Percentiles rank a stretch among this genome's conserved stretches.
These are phyloP conservation scores for Candida ovalis DNA, from an alignment of 805 yeast species.

Conservation along the genomic window DNA sequence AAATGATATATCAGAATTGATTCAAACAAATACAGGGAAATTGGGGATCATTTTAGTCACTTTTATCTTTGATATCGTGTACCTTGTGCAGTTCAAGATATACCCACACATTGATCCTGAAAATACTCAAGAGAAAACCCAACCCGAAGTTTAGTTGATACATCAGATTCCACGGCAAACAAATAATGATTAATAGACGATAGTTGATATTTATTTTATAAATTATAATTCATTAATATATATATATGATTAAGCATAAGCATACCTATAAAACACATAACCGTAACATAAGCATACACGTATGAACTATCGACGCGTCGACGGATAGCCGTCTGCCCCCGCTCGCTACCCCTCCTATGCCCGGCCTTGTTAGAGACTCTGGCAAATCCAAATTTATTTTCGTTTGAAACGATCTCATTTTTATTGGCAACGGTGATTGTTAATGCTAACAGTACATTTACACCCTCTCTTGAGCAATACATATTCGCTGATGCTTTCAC, in stretches of 20 bases:
- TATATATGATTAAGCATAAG: too few species aligned
- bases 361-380: too few species aligned
- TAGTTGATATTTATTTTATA: too few species aligned
- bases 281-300: too few species aligned
- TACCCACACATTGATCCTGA: constrained; percentile 9
- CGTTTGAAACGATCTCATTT: too few species aligned
- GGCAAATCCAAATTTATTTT: too few species aligned
- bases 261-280: too few species aligned
- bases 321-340: too few species aligned
- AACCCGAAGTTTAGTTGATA: background rate
- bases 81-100: constrained; percentile 24
- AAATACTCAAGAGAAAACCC: background rate
- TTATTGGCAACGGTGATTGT: too few species aligned
- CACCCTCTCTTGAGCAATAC: background rate
- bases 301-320: too few species aligned
- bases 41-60: constrained; percentile 38
- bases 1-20: constrained; percentile 16
- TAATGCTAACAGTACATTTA: background rate
- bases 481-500: background rate
- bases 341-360: too few species aligned
- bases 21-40: constrained; percentile 42
- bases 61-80: constrained; percentile 27
- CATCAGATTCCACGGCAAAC: background rate
- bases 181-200: background rate
- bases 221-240: too few species aligned